Evolutionary conservation across 106 monocot species (phyloP), one percentile per base, ranked within the genome.

Genomic region (Posidonia australis): DNA sequence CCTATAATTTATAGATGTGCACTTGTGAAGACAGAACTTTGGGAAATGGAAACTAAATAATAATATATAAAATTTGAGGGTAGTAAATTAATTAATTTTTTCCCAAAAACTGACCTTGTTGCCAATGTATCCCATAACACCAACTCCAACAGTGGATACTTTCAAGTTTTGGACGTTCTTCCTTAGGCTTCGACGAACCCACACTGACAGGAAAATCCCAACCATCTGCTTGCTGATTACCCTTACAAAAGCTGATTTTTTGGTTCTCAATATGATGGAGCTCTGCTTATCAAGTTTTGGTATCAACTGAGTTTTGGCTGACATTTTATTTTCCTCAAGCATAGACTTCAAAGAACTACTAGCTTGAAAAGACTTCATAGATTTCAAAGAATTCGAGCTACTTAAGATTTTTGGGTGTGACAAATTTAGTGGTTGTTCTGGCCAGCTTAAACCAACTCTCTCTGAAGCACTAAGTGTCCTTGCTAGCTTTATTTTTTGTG

Each of bases 211-310:
- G 56, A 80, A 90, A 45, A 96, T 72, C 29, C 94, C 94, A 41
- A 96, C 86, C 90, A 96, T 87, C 70, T 96, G 90, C 69, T 96
- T 96, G 66, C 90, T 90, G 51, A 89, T 68, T 26, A 96, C 84
- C 74, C 78, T 84, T 45, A 90, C 84, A 80, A 73, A 90, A 62
- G 84, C 51, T 10, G 84, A 78, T 5, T 55, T 65, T 51, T 75
- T 90, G 77, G 60, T 86, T 54, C 51, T 67, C 10, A 5, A 24
- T 14, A 66, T 30, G 19, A 76, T 16, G 45, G 43, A 63, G 18
- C 67, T 64, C 24, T 74, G 66, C 22, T n/a, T 68, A 31, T 60
- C 49, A 58, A 57, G 41, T 44, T 30, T 45, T 36, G 57, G 45
- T 45, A 32, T 10, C 2, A n/a, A 6, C 13, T 26, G 28, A 26